Base-by-base conservation (phyloP, 2,329 filamentous ascomycete genomes). In the Colletotrichum sp. region DNA sequence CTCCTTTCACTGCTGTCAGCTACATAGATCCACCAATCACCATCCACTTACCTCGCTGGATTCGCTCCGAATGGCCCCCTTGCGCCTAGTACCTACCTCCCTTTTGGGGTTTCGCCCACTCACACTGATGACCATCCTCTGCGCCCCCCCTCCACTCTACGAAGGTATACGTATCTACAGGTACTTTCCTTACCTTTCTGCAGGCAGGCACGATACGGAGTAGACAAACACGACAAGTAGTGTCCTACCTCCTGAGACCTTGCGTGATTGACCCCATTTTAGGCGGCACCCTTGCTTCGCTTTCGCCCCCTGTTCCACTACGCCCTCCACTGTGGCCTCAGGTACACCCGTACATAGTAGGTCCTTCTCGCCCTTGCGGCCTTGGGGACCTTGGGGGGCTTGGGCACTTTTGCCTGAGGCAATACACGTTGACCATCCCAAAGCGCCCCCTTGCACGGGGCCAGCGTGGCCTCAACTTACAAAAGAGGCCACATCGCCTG, bases 401-500 rank as follows among this genome's bases (percentile, higher is more conserved):
- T 69, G 55, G 15, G 52, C 32, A 21, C 12, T 28, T 8, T 13
- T 72, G 70, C 73, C 73, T 75, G 69, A 75, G 73, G 73, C 73
- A 75, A 13, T 10, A 9, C n/a, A 36, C 32, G 8, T 9, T 16
- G 28, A 4, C 15, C 8, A 34, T 58, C 63, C 73, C 55, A 21
- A n/a, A 32, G 28, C 58, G 16, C 55, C 65, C 71, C 74, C 43
- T 74, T 74, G 48, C 28, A 66, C 34, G 38, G 74, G 57, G 63
- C 72, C 74, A 76, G 68, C 69, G 74, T 78, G 75, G 69, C 73
- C 77, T 73, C 72, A 69, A 77, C 36, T 78, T 72, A 78, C 70
- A 76, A 78, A 78, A 78, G 77, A 78, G 75, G 75, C 75, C 77
- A 78, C 75, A 70, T 75, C 73, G 66, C 77, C 71, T 77, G 24